Evolutionary conservation across 495 filamentous ascomycete genomes (phyloP), one percentile per base, ranked within the genome.

Genomic region (Lasiosphaeria miniovina): DNA sequence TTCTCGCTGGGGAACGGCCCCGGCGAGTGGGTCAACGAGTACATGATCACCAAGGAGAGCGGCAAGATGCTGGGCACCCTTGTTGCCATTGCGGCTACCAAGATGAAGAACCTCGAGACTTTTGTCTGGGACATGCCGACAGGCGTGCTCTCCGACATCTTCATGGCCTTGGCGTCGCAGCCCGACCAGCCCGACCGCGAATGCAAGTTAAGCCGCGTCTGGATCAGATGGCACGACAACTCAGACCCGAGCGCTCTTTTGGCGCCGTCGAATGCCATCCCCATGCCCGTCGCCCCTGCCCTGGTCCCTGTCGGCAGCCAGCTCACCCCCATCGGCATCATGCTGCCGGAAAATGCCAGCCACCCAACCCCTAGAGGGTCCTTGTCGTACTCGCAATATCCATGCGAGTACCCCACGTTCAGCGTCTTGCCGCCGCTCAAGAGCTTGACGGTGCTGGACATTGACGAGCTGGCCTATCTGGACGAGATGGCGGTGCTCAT

Each of bases 41-140:
- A 98, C 74, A 80, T 88, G 43, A 88, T 96, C 64, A 88, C 84
- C 9, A 96, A 93, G 71, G 93, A 96, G 67, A 84, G 88, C 57
- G 93, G 93, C 0, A 96, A 95, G 73, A 92, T 96, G 90, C 82
- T 98, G 7, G 91, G 92, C 15, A 96, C 90, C 11, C 74, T 96
- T 46, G 91, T 95, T n/a, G 90, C 93, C 12, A 74, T 93, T 63
- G 90, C 91, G 4, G 80, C 96, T 32, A 84, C 86, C 35, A 85
- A 90, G 57, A 96, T 96, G 93, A 78, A 86, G 31, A 91, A 92
- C 62, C 82, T 98, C 17, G 92, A 98, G 71, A 87, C 86, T 0
- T 98, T 98, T 65, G 78, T 91, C 10, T 98, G 93, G 93, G 93
- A 98, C 69, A 96, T 96, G 93, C 91, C 92, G 0, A 96, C 91